phyloP scores from a whole-genome alignment of 148 eudicot genomes.

The Rhododendron kiyosumense region DNA sequence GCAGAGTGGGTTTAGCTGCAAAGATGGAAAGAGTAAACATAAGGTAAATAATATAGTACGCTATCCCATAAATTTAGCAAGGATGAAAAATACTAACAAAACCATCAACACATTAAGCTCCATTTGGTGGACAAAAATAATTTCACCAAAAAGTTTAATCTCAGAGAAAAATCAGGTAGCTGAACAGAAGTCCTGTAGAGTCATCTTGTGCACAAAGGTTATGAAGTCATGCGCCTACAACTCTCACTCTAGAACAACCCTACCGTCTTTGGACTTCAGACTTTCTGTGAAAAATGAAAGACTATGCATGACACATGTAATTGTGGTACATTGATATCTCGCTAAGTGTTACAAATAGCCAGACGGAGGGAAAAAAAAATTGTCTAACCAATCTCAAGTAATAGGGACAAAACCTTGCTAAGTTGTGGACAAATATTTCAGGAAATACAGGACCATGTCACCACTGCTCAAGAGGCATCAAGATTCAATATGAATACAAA shows the following conservation, averaged over 20 bases:
- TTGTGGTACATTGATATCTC: no score
- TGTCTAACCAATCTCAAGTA: no score
- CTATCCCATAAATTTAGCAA: background rate
- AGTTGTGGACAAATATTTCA: no score
- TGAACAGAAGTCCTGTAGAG: background rate
- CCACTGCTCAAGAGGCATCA: background rate
- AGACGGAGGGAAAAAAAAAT: no score
- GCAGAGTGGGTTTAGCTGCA: constrained; percentile 81
- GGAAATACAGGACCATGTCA: no score
- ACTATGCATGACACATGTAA: no score
- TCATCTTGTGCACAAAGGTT: background rate
- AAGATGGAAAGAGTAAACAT: constrained; percentile 3
- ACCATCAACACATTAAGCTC: background rate
- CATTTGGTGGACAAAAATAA: background rate
- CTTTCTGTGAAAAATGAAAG: no score
- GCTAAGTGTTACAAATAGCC: no score
- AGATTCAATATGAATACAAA: background rate
- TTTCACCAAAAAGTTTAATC: background rate
- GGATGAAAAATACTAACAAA: background rate
- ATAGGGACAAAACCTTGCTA: no score
- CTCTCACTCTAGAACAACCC: no score
- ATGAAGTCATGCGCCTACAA: no score
- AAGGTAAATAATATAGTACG: constrained; percentile 8
- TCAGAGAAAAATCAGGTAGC: background rate
- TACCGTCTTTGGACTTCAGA: no score